Percentiles rank a stretch among this genome's conserved stretches.
Evolutionary conservation across 768 basidiomycete genomes (phyloP).

Genomic region (Tremella yokohamensis): DNA sequence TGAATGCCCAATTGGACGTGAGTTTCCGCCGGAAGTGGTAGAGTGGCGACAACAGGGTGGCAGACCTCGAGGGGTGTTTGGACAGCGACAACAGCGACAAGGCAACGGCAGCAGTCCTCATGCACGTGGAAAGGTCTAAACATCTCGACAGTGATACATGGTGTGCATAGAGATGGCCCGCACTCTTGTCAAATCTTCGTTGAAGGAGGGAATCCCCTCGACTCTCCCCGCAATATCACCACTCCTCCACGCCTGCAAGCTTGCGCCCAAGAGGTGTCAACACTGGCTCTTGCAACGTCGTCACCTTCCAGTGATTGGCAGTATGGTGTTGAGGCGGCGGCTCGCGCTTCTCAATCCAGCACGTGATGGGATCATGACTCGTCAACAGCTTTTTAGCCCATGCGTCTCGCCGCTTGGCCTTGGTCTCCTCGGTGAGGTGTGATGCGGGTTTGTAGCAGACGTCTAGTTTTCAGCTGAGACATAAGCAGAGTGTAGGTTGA

Average conservation of each 20-base stretch:
- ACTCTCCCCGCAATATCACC: background rate
- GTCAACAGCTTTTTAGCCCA: slow-evolving; percentile 25
- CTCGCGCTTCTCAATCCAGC: no score
- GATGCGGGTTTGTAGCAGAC: slow-evolving; percentile 33
- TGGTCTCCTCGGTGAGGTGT: slow-evolving; percentile 16
- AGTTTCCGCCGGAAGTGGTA: background rate
- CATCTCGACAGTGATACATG: no score
- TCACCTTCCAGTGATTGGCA: slow-evolving; percentile 2
- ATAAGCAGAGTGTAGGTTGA: slow-evolving; percentile 4
- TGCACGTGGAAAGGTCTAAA: no score
- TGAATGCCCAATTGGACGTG: background rate
- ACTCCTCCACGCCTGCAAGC: slow-evolving; percentile 10
- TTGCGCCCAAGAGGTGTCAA: slow-evolving; percentile 8
- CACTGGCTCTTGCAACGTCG: slow-evolving; percentile 6
- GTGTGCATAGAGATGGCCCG: no score
- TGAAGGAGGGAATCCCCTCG: no score
- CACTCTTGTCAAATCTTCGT: no score
- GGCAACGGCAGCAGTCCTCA: no score
- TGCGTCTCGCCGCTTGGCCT: slow-evolving; percentile 19
- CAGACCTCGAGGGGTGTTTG: no score
- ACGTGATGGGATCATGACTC: slow-evolving; percentile 14
- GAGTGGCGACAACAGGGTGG: background rate
- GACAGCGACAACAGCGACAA: no score
- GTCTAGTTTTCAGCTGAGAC: slow-evolving; percentile 11
- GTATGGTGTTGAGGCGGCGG: no score